phyloP scores from a whole-genome alignment of 345 rosid species.

The Salix suchowensis region DNA sequence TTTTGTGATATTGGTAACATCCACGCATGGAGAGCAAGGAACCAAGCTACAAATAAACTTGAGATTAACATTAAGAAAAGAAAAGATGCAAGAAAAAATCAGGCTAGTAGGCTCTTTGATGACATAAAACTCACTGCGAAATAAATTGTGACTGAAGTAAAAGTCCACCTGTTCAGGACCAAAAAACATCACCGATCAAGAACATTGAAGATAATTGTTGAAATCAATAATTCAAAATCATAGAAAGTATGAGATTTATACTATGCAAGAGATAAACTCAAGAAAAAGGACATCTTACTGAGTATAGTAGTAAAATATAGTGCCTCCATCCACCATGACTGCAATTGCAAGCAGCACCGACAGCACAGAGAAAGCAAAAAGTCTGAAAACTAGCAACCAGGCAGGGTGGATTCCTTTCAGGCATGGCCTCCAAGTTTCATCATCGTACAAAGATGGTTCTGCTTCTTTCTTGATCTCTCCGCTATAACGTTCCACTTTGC shows the following conservation, averaged over 20 bases:
- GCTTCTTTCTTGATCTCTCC: conserved; percentile 39
- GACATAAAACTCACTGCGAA: conserved; percentile 60
- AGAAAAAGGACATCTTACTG: conserved; percentile 52
- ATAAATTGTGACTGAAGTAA: conserved; percentile 59
- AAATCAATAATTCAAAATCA: not conserved
- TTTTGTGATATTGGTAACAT: conserved; percentile 61
- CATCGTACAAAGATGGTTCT: conserved; percentile 47
- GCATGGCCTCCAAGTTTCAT: conserved; percentile 86
- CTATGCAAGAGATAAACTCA: not conserved
- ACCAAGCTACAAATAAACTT: conserved; percentile 53
- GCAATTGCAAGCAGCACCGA: conserved; percentile 43
- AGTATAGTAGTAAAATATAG: conserved; percentile 87
- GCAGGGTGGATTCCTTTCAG: conserved; percentile 80
- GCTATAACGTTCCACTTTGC: not conserved
- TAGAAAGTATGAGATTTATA: not conserved
- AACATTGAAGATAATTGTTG: not conserved
- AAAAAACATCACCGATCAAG: conserved; percentile 7
- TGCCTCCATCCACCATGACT: conserved; percentile 55
- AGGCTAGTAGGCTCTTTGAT: not conserved
- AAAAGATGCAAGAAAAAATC: not conserved
- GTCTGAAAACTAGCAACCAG: conserved; percentile 81
- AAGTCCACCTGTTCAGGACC: conserved; percentile 78
- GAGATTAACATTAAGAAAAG: not conserved
- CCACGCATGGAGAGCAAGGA: conserved; percentile 66
- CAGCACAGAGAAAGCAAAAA: conserved; percentile 62